A percentile compares a stretch with the other conserved stretches of the same genome.
Conservation (phyloP, 257 asterid species). For the Nicotiana undulata region DNA sequence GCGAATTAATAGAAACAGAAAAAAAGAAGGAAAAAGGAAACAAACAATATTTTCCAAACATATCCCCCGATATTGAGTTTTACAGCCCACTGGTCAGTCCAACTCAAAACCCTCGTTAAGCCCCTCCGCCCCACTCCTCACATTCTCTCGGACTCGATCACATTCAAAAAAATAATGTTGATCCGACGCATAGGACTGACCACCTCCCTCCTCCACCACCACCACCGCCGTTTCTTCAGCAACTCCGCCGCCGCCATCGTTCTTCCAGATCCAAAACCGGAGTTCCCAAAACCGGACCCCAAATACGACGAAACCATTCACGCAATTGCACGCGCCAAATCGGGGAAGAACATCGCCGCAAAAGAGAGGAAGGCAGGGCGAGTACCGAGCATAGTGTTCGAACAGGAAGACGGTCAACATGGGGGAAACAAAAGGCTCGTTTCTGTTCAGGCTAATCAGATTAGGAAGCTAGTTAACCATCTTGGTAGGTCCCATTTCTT, state of each 20-base stretch:
- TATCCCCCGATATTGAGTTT: too few species aligned
- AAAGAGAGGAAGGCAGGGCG: constrained; percentile 69
- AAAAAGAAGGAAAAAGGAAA: too few species aligned
- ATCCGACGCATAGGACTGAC: constrained; percentile 52
- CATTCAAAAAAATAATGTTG: constrained; percentile 48
- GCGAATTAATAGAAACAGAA: too few species aligned
- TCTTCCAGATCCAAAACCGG: constrained; percentile 34
- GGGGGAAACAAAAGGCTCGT: constrained; percentile 94
- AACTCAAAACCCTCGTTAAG: constrained; percentile 21
- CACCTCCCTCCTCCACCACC: constrained; percentile 22
- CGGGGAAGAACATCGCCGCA: constrained; percentile 64
- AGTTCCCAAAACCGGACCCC: constrained; percentile 71
- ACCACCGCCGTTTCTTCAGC: constrained; percentile 33
- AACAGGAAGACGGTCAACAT: constrained; percentile 88
- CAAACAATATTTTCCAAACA: too few species aligned
- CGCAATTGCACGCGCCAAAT: constrained; percentile 60
- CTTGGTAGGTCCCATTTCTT: constrained; percentile 67
- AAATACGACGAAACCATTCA: constrained; percentile 64
- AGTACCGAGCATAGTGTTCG: constrained; percentile 84
- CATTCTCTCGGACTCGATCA: background rate
- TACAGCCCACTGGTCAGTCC: background rate
- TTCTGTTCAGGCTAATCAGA: constrained; percentile 75
- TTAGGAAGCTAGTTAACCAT: constrained; percentile 80
- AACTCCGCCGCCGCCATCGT: constrained; percentile 41
- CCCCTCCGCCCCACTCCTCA: constrained; percentile 27